Evolutionary conservation across 208 protist species (phyloP).

Genomic region (Baffinella frigidus): DNA sequence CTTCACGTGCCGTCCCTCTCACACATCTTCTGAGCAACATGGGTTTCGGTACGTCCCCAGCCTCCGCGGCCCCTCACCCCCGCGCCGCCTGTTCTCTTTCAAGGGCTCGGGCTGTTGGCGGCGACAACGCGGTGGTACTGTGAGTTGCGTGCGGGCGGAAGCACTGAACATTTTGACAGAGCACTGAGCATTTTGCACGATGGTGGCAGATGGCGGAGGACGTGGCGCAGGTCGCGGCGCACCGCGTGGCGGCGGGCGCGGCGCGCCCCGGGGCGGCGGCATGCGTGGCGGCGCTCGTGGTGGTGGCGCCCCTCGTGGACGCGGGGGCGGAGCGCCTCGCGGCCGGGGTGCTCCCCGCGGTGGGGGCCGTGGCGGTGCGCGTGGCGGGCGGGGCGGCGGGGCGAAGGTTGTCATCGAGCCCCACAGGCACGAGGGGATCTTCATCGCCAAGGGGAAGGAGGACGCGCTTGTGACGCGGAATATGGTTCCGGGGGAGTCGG

Average conservation of each 20-base stretch:
- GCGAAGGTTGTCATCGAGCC: slow-evolving; percentile 94
- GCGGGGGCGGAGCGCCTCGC: slow-evolving; percentile 65
- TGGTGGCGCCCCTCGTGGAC: slow-evolving; percentile 21
- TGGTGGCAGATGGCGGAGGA: neutral
- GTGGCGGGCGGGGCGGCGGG: slow-evolving; percentile 77
- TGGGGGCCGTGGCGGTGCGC: slow-evolving; percentile 65
- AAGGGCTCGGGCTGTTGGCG: neutral
- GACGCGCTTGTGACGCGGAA: slow-evolving; percentile 97
- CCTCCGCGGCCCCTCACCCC: neutral
- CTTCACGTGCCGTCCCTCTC: neutral
- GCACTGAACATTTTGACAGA: neutral
- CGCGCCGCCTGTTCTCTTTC: neutral
- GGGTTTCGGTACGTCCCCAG: neutral
- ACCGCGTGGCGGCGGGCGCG: neutral
- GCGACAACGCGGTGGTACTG: neutral
- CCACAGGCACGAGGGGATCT: slow-evolving; percentile 95
- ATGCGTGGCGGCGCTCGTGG: slow-evolving; percentile 70
- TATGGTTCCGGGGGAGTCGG: slow-evolving; percentile 95
- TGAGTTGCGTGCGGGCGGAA: neutral
- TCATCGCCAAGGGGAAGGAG: slow-evolving; percentile 96
- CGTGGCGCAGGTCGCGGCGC: neutral
- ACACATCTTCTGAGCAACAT: neutral
- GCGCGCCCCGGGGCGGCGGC: neutral
- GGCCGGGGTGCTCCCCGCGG: slow-evolving; percentile 66
- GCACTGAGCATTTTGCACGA: neutral